phyloP scores from a whole-genome alignment of 352 stramenopile species.

The Phytopythium kandeliae region DNA sequence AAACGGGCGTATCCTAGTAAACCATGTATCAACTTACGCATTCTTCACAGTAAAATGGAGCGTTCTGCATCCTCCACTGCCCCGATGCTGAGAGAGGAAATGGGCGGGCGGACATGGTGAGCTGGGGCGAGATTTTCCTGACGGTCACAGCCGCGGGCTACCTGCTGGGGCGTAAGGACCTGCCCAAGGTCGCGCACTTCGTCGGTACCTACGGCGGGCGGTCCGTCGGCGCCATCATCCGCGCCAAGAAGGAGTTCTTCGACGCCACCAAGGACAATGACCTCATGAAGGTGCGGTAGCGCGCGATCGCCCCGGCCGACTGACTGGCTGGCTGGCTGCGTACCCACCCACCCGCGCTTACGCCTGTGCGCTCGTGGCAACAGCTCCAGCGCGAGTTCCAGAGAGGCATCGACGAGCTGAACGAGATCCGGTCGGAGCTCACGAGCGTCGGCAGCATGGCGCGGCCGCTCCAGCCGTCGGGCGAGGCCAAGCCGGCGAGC shows the following conservation, averaged over 20 bases:
- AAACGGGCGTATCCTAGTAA: too few species aligned
- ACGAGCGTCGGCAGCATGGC: conserved; percentile 65
- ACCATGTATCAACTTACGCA: too few species aligned
- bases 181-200: conserved; percentile 62
- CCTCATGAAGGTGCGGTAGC: conserved; percentile 55
- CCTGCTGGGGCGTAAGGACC: conserved; percentile 60
- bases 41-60: too few species aligned
- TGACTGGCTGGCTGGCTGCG: too few species aligned
- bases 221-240: conserved; percentile 59
- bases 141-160: conserved; percentile 61
- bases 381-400: conserved; percentile 75
- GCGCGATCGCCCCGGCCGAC: too few species aligned
- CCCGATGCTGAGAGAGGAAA: too few species aligned
- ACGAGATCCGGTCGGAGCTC: conserved; percentile 72
- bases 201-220: conserved; percentile 55
- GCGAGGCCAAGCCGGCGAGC: conserved; percentile 7
- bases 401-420: conserved; percentile 71
- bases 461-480: conserved; percentile 39
- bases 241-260: conserved; percentile 82
- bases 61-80: too few species aligned
- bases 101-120: too few species aligned
- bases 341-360: background rate
- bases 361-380: background rate
- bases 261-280: conserved; percentile 77
- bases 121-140: conserved; percentile 60